Evolutionary conservation across 345 rosid species (phyloP), one percentile per base, ranked within the genome.

Genomic region (Pseudoturritis turrita): DNA sequence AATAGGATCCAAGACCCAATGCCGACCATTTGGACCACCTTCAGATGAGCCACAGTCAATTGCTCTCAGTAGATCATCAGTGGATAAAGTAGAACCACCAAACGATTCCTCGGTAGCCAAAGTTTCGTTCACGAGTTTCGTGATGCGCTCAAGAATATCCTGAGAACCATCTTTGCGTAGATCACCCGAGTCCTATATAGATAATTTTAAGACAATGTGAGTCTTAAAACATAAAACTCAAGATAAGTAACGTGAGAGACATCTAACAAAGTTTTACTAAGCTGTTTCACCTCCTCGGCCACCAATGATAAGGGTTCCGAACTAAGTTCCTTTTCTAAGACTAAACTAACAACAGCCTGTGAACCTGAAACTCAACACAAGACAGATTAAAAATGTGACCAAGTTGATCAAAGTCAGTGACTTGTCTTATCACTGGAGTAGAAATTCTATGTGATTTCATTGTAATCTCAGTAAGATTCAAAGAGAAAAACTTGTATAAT

Each of bases 1-100:
- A 59, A 95, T 89, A 46, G 99, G 99, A 81, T 92, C 99, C 76
- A 95, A 84, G 74, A 95, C 92, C 99, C 99, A 95, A 51, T 95
- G 99, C 70, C 91, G 82, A 51, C 99, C 99, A 45, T 50, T 72
- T 49, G 94, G 73, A 75, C 99, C 98, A 70, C 99, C 99, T 81
- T 89, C 92, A 65, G 97, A 88, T 76, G 82, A 83, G 33, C 98
- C 97, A 49, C 78, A 67, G 51, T 95, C 98, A 74, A 92, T 95
- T 79, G 88, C 87, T 64, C 71, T 68, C 35, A 90, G 84, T 19
- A 95, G 80, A 78, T 87, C 94, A 67, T 89, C 88, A 0, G 82
- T 62, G 21, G 97, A 81, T 59, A 95, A 80, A 65, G 83, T 68
- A 43, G 80, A 63, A 46, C 47, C 76, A 73, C 33, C 40, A 58